phyloP scores from a whole-genome alignment of 495 filamentous ascomycete species.

The Lepidopterella palustris region DNA sequence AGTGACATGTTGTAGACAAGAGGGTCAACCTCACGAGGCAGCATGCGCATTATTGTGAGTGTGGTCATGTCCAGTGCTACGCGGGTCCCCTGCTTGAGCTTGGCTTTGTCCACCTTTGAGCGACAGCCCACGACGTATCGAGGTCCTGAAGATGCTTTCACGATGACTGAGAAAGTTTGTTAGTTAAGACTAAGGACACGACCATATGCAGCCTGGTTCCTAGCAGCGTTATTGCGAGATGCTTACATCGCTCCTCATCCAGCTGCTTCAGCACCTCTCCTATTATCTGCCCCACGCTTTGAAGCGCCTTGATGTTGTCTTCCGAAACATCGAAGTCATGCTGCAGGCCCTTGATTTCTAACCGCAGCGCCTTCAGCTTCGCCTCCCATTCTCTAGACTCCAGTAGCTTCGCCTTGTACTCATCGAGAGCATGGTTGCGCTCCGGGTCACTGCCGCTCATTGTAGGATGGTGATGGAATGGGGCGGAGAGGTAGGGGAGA shows the following conservation, averaged over 20 bases:
- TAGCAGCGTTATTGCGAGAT: neutral
- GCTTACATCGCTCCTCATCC: conserved; percentile 95
- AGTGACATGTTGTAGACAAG: conserved; percentile 99
- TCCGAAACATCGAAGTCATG: conserved; percentile 95
- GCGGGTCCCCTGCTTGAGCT: conserved; percentile 95
- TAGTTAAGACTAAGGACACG: neutral
- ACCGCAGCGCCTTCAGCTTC: conserved; percentile 82
- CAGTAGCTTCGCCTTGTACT: conserved; percentile 86
- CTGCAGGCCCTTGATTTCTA: conserved; percentile 92
- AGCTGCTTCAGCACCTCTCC: conserved; percentile 98
- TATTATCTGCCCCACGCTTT: conserved; percentile 99
- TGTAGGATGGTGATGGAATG: neutral
- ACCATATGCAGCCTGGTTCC: neutral
- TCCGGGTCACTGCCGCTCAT: conserved; percentile 48
- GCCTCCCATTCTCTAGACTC: conserved; percentile 98
- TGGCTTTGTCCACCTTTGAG: conserved; percentile 93
- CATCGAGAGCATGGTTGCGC: conserved; percentile 73
- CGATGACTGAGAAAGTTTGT: conserved; percentile 47
- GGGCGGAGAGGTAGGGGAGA: too few species aligned
- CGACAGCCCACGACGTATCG: conserved; percentile 98
- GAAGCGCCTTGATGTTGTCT: conserved; percentile 98
- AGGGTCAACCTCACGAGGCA: conserved; percentile 96
- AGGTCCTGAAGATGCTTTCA: conserved; percentile 93
- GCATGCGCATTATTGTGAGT: conserved; percentile 99
- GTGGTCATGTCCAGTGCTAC: conserved; percentile 99